Evolutionary conservation across 2,329 filamentous ascomycete species (phyloP).

Genomic region (Neophaeococcomyces mojaviensis): DNA sequence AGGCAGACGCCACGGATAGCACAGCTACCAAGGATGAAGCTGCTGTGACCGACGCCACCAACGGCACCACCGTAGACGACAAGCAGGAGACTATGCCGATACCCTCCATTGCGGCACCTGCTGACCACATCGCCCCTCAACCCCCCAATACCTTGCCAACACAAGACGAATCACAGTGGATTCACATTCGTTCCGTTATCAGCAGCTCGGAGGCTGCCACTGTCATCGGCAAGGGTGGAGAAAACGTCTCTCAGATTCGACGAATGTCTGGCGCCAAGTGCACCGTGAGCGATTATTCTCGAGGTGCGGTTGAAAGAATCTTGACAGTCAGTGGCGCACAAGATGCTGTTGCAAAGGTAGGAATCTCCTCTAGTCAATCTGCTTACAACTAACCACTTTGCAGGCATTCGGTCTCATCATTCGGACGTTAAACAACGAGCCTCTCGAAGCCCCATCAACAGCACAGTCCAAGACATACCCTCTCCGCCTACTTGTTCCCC

Average conservation of each 20-base stretch:
- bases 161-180: constrained; percentile 91
- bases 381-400: constrained; percentile 24
- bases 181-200: constrained; percentile 93
- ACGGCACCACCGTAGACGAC: constrained; percentile 32
- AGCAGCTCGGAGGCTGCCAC: constrained; percentile 96
- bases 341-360: constrained; percentile 91
- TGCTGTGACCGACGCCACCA: constrained; percentile 7
- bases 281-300: constrained; percentile 96
- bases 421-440: constrained; percentile 94
- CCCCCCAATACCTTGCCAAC: constrained; percentile 39
- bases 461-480: constrained; percentile 96
- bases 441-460: constrained; percentile 76
- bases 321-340: constrained; percentile 94
- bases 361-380: constrained; percentile 25
- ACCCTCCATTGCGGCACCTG: constrained; percentile 49
- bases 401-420: constrained; percentile 97
- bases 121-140: constrained; percentile 41
- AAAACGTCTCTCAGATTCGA: constrained; percentile 96
- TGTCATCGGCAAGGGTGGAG: constrained; percentile 95
- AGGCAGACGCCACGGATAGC: background rate
- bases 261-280: constrained; percentile 94
- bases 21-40: constrained; percentile 36
- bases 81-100: constrained; percentile 45
- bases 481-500: constrained; percentile 86
- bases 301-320: constrained; percentile 94